phyloP scores from a whole-genome alignment of 2,329 filamentous ascomycete genomes.

The Aspergillus calidoustus region DNA sequence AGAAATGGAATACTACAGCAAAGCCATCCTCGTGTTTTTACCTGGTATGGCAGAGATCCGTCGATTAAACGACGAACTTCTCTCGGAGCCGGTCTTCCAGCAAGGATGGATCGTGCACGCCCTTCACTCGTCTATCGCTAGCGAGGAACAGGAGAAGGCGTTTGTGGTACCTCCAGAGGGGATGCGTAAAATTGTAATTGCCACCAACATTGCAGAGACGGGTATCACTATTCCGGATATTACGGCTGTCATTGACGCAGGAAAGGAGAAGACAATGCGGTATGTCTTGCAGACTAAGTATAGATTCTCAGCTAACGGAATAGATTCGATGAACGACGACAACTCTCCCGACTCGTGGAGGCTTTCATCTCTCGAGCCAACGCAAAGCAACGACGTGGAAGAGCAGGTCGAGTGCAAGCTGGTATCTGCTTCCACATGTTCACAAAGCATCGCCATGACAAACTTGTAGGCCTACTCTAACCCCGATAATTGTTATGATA shows the following conservation, averaged over 20 bases:
- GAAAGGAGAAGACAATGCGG: slow-evolving; percentile 94
- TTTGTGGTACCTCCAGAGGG: slow-evolving; percentile 84
- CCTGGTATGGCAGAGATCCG: slow-evolving; percentile 94
- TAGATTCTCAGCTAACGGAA: not conserved
- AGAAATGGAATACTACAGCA: slow-evolving; percentile 73
- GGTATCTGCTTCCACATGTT: slow-evolving; percentile 96
- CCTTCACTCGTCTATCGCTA: slow-evolving; percentile 92
- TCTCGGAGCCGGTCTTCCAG: slow-evolving; percentile 75
- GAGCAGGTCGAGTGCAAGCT: slow-evolving; percentile 93
- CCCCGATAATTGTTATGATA: not conserved
- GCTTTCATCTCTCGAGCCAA: slow-evolving; percentile 96
- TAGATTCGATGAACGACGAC: slow-evolving; percentile 87
- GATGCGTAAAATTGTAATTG: slow-evolving; percentile 88
- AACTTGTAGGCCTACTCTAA: slow-evolving; percentile 47
- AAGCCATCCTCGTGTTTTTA: slow-evolving; percentile 90
- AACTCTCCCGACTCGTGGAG: slow-evolving; percentile 87
- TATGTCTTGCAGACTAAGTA: slow-evolving; percentile 17
- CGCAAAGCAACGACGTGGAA: slow-evolving; percentile 89
- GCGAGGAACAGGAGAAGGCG: slow-evolving; percentile 92
- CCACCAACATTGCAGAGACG: slow-evolving; percentile 97
- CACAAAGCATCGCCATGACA: slow-evolving; percentile 85
- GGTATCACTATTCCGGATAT: slow-evolving; percentile 97
- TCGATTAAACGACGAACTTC: slow-evolving; percentile 81
- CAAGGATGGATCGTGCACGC: slow-evolving; percentile 84
- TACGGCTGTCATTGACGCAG: slow-evolving; percentile 94